These are phyloP conservation scores for Calonectria crousiana DNA, from an alignment of 2,329 filamentous ascomycete genomes.

Conservation along the genomic window DNA sequence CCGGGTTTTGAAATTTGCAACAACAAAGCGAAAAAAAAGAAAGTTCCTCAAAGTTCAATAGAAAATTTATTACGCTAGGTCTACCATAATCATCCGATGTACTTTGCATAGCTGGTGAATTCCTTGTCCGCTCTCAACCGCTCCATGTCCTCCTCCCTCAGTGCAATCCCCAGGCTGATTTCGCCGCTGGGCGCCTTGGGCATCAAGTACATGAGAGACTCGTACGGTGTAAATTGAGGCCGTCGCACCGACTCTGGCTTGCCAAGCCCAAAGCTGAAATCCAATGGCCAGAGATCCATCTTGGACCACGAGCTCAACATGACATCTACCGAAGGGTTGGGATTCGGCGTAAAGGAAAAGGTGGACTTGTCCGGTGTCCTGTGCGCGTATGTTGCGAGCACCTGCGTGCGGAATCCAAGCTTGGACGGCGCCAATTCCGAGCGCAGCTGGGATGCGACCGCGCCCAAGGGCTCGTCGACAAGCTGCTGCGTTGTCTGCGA, in stretches of 20 bases:
- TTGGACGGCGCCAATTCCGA: slow-evolving; percentile 51
- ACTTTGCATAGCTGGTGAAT: slow-evolving; percentile 45
- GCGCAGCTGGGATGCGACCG: slow-evolving; percentile 54
- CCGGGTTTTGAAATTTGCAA: not conserved
- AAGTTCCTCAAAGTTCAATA: not conserved
- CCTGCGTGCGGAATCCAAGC: slow-evolving; percentile 52
- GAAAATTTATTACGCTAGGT: not conserved
- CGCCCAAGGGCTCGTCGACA: slow-evolving; percentile 47
- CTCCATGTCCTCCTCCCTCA: slow-evolving; percentile 62
- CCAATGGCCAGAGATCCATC: slow-evolving; percentile 56
- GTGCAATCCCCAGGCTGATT: slow-evolving; percentile 57
- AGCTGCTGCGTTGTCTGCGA: slow-evolving; percentile 46
- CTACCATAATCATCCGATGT: slow-evolving; percentile 29
- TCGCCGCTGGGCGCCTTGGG: slow-evolving; percentile 57
- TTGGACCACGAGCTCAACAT: slow-evolving; percentile 69
- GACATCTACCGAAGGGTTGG: slow-evolving; percentile 57
- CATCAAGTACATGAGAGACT: slow-evolving; percentile 64
- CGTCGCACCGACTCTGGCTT: slow-evolving; percentile 60
- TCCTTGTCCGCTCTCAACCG: slow-evolving; percentile 56
- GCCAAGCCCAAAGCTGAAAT: slow-evolving; percentile 62
- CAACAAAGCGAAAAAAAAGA: not conserved
- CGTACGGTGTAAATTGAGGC: slow-evolving; percentile 58
- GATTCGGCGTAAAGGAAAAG: slow-evolving; percentile 49
- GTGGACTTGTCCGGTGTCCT: slow-evolving; percentile 49
- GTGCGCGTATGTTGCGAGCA: slow-evolving; percentile 55